Percentiles rank a stretch among this genome's conserved stretches.
phyloP scores from a whole-genome alignment of 306 rosid genomes.

The Dryas alaskensis region DNA sequence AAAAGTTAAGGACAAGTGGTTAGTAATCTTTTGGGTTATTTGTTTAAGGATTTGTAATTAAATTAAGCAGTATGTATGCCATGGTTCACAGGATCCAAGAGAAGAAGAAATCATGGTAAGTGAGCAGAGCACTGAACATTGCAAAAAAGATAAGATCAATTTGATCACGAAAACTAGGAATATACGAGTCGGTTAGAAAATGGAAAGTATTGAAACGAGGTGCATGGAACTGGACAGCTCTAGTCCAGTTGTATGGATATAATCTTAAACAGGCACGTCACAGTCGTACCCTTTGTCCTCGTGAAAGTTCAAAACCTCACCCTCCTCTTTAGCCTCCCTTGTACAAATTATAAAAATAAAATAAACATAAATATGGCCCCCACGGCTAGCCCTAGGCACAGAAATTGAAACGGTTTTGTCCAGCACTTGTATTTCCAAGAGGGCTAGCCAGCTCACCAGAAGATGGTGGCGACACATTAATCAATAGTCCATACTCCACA shows the following conservation, averaged over 20 bases:
- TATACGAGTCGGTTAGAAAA: background rate
- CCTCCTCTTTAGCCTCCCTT: background rate
- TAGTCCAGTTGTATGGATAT: background rate
- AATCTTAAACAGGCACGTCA: background rate
- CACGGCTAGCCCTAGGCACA: background rate
- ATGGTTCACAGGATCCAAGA: no score
- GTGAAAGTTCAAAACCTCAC: no score
- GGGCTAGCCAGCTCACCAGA: background rate
- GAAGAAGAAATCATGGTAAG: background rate
- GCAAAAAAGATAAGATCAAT: background rate
- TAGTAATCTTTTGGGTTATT: no score
- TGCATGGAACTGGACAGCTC: background rate
- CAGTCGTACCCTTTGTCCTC: background rate
- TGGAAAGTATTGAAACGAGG: no score
- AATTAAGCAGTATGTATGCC: no score
- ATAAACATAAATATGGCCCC: no score
- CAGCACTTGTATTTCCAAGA: constrained; percentile 4
- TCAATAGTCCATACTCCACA: background rate
- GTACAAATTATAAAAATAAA: background rate
- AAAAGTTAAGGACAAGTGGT: no score
- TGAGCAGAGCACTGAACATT: background rate
- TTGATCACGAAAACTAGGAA: background rate
- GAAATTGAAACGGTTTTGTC: background rate
- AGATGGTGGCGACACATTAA: background rate
- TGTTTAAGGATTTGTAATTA: no score